Evolutionary conservation across 2,329 filamentous ascomycete genomes (phyloP), one percentile per base, ranked within the genome.

Genomic region (Dothistroma pini): DNA sequence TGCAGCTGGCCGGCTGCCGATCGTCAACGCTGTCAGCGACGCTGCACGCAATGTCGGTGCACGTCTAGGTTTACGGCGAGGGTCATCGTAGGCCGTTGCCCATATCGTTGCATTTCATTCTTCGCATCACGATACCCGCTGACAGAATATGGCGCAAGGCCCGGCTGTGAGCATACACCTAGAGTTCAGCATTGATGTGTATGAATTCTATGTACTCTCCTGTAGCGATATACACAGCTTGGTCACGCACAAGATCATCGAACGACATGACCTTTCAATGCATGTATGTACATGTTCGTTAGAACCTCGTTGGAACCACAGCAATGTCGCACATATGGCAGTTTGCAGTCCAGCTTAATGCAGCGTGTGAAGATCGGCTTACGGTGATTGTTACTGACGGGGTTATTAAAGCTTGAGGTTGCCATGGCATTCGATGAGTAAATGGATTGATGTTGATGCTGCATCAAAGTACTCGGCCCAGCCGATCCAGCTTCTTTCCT

Each of bases 11-110:
- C 57, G 35, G 12, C 49, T 63, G 34, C 61, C 61, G 9, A 59
- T 63, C 9, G 58, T 60, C 14, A 54, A 29, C 25, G 59, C 61
- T 9, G 52, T 63, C 21, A 50, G 25, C 12, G 60, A 51, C 54
- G 52, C 53, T 11, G 59, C 47, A 14, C 38, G 41, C 22, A 11
- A 35, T 21, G 22, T 54, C 5, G 49, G 34, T 16, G 55, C 51
- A 32, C 31, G 51, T 4, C 1, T 53, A 21, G 25, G 51, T 35
- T 8, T 56, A 22, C 21, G 35, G 11, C 25, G 34, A 38, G 22
- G 52, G 21, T 21, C 35, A 35, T 21, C 19, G 21, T 38, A 54
- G 14, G 52, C 14, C 14, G 11, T 38, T 29, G 41, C 25, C 32
- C 16, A 11, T 14, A 11, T 53, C 16, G 4, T n/a, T 53, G 4